These are phyloP conservation scores for Theobroma cacao DNA, from an alignment of 345 rosid genomes.

Conservation along the genomic window DNA sequence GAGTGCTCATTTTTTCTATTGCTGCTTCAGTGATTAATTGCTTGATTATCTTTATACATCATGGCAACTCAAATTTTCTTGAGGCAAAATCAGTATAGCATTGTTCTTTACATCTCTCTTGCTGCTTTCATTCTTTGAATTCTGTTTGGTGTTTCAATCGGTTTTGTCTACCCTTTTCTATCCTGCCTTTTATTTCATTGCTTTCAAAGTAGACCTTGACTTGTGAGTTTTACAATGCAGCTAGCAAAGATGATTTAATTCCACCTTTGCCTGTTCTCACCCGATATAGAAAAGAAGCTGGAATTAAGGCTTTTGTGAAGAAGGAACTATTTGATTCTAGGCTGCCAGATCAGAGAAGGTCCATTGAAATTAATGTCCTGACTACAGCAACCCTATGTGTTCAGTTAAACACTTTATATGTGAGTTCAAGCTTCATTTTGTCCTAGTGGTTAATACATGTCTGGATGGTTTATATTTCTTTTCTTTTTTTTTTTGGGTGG, in stretches of 20 bases:
- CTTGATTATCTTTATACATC: not conserved
- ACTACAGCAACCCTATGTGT: slow-evolving; percentile 76
- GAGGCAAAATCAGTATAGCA: not conserved
- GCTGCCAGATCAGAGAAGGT: slow-evolving; percentile 68
- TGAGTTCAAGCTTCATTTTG: slow-evolving; percentile 40
- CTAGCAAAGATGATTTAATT: slow-evolving; percentile 81
- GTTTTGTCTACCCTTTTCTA: not conserved
- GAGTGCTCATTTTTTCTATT: not conserved
- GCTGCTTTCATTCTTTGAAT: not conserved
- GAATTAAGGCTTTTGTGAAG: slow-evolving; percentile 89
- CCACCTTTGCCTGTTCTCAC: slow-evolving; percentile 97
- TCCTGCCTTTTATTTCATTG: slow-evolving; percentile 7
- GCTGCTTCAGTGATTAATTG: not conserved
- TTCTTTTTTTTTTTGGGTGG: not conserved
- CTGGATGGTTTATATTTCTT: not conserved
- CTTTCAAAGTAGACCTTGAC: slow-evolving; percentile 10
- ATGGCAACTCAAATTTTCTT: not conserved
- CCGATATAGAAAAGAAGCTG: slow-evolving; percentile 82
- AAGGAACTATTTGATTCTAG: slow-evolving; percentile 89
- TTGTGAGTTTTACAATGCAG: slow-evolving; percentile 43
- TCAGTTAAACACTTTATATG: slow-evolving; percentile 87
- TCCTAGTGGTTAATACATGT: not conserved
- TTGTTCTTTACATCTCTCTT: not conserved
- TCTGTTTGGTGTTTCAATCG: not conserved
- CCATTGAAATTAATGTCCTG: slow-evolving; percentile 56